A percentile compares a stretch with the other conserved stretches of the same genome.
Conservation (phyloP, 2,329 filamentous ascomycete species). For the Alternaria sp. region DNA sequence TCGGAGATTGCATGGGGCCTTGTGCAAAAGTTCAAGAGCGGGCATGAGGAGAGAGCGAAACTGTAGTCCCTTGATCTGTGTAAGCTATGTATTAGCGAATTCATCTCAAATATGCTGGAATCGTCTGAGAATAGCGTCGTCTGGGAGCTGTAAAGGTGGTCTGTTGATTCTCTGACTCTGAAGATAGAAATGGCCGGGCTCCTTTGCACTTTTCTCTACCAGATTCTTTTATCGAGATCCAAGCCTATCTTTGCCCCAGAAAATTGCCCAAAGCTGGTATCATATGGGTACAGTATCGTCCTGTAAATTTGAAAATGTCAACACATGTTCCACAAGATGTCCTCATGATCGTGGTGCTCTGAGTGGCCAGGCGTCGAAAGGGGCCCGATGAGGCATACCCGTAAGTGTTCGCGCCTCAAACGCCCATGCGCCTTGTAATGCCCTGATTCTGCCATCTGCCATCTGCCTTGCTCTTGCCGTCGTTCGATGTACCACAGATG, state of each 20-base stretch:
- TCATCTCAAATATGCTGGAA: background rate
- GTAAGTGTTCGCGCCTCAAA: constrained; percentile 29
- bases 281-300: constrained; percentile 27
- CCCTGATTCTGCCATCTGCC: constrained; percentile 10
- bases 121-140: background rate
- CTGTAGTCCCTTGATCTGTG: constrained; percentile 33
- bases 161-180: constrained; percentile 12
- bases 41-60: constrained; percentile 44
- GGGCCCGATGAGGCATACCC: constrained; percentile 30
- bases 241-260: constrained; percentile 10
- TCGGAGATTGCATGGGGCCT: constrained; percentile 81
- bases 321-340: constrained; percentile 20
- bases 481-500: background rate
- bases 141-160: background rate
- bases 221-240: constrained; percentile 15
- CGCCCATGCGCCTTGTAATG: constrained; percentile 28
- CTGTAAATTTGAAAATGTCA: constrained; percentile 34
- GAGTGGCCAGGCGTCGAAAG: constrained; percentile 6
- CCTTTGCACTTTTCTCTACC: constrained; percentile 20
- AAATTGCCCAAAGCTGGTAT: constrained; percentile 33
- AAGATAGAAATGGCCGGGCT: constrained; percentile 9
- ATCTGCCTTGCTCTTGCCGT: constrained; percentile 1
- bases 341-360: constrained; percentile 11
- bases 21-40: constrained; percentile 62
- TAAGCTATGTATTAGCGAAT: background rate